Evolutionary conservation across 441 rosid genomes (phyloP).

Genomic region (Pelargonium australe): DNA sequence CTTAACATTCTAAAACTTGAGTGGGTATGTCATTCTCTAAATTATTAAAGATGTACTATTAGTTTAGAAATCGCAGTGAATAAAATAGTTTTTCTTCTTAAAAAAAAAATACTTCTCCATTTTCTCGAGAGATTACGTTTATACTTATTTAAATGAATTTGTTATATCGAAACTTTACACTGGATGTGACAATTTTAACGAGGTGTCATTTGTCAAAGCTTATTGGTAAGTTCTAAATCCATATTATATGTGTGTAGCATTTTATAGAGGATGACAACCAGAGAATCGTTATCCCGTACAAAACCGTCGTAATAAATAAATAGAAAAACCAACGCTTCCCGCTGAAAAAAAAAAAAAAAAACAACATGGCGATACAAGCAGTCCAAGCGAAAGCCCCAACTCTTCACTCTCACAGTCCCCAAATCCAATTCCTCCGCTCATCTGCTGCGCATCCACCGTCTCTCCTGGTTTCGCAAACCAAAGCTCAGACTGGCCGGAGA

Average conservation of each 20-base stretch:
- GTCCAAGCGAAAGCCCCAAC: conserved; percentile 12
- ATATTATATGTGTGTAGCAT: neutral
- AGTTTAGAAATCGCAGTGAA: too few species aligned
- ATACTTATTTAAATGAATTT: too few species aligned
- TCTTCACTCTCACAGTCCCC: conserved; percentile 19
- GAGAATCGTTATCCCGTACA: conserved; percentile 22
- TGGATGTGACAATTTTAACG: too few species aligned
- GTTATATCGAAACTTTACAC: too few species aligned
- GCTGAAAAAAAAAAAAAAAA: neutral
- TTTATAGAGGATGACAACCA: conserved; percentile 18
- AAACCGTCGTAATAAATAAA: conserved; percentile 12
- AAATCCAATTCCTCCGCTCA: conserved; percentile 18
- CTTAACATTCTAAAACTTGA: too few species aligned
- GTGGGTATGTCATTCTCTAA: too few species aligned
- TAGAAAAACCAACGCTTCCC: conserved; percentile 6
- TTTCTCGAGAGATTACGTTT: too few species aligned
- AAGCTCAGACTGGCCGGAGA: conserved; percentile 18
- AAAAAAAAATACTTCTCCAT: too few species aligned
- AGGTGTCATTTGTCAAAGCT: too few species aligned
- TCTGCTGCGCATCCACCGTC: conserved; percentile 21
- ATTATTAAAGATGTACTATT: too few species aligned
- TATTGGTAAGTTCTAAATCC: too few species aligned
- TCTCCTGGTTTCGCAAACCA: conserved; percentile 7
- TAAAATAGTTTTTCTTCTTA: too few species aligned
- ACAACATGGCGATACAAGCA: conserved; percentile 33